Percentiles rank a stretch among this genome's conserved stretches.
These are phyloP conservation scores for Pulveroboletus sp. DNA, from an alignment of 768 basidiomycete genomes.

Conservation along the genomic window DNA sequence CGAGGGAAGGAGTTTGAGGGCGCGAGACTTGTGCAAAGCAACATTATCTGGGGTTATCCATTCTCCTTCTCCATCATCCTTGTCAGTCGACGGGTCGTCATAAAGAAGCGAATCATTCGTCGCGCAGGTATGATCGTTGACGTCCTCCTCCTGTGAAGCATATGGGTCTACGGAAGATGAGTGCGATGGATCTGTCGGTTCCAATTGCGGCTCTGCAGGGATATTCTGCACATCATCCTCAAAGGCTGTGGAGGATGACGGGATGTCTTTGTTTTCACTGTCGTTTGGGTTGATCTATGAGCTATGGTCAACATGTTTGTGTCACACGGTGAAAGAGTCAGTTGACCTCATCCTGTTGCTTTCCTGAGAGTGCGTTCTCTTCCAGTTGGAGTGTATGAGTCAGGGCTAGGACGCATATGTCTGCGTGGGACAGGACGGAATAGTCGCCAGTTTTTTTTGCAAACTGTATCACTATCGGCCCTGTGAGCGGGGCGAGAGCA, in stretches of 20 bases:
- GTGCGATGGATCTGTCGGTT: background rate
- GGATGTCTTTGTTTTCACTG: background rate
- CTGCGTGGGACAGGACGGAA: constrained; percentile 83
- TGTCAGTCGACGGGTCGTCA: constrained; percentile 70
- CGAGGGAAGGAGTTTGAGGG: constrained; percentile 75
- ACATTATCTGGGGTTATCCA: constrained; percentile 97
- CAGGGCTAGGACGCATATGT: constrained; percentile 87
- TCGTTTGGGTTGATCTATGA: constrained; percentile 8
- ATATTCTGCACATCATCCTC: constrained; percentile 6
- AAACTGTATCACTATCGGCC: constrained; percentile 69
- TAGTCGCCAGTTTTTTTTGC: constrained; percentile 98
- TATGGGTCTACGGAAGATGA: background rate
- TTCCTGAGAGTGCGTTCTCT: constrained; percentile 32
- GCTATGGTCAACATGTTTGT: background rate
- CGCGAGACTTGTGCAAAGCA: constrained; percentile 78
- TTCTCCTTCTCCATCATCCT: constrained; percentile 84
- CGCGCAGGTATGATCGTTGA: constrained; percentile 10
- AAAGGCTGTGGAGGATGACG: background rate
- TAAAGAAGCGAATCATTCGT: constrained; percentile 40
- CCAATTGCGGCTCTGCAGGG: background rate
- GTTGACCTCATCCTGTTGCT: constrained; percentile 29
- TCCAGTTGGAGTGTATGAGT: constrained; percentile 72
- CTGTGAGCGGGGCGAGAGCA: constrained; percentile 12
- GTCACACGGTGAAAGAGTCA: constrained; percentile 4
- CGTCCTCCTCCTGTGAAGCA: background rate